Evolutionary conservation across 148 eudicot species (phyloP).

Genomic region (Rhododendron simsii): DNA sequence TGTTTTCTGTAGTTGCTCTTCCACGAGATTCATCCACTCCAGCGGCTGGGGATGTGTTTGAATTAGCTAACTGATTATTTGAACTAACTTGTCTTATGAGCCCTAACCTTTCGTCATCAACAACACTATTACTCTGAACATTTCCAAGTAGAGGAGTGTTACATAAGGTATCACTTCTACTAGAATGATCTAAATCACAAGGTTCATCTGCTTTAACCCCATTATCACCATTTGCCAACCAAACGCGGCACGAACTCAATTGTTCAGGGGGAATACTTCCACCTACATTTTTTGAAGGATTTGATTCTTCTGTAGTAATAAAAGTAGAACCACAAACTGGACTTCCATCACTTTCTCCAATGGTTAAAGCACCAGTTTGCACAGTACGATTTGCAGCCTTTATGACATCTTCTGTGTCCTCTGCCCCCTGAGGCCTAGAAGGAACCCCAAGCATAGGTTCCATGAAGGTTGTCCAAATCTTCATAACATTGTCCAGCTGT

Average conservation of each 20-base stretch:
- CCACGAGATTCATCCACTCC: conserved; percentile 39
- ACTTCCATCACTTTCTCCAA: conserved; percentile 37
- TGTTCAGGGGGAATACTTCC: conserved; percentile 23
- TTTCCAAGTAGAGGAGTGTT: conserved; percentile 34
- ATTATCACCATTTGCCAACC: conserved; percentile 25
- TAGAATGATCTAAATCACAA: conserved; percentile 27
- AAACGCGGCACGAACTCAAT: conserved; percentile 22
- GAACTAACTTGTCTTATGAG: conserved; percentile 22
- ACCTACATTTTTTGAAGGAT: conserved; percentile 32
- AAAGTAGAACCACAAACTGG: conserved; percentile 22
- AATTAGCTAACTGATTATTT: conserved; percentile 22
- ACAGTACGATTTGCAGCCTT: conserved; percentile 28
- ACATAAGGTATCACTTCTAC: conserved; percentile 10
- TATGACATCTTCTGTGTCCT: conserved; percentile 41
- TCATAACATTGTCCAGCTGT: conserved; percentile 76
- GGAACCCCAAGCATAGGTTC: conserved; percentile 77
- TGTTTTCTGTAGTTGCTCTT: conserved; percentile 28
- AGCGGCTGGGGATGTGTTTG: conserved; percentile 22
- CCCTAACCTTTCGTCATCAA: conserved; percentile 19
- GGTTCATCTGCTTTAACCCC: conserved; percentile 39
- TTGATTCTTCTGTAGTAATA: conserved; percentile 23
- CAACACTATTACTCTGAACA: conserved; percentile 19
- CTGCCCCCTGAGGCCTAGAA: conserved; percentile 40
- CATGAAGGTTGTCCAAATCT: conserved; percentile 75
- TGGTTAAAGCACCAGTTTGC: conserved; percentile 25